phyloP scores from a whole-genome alignment of 345 rosid genomes.

The sweet orange (Citrus sinensis) region DNA sequence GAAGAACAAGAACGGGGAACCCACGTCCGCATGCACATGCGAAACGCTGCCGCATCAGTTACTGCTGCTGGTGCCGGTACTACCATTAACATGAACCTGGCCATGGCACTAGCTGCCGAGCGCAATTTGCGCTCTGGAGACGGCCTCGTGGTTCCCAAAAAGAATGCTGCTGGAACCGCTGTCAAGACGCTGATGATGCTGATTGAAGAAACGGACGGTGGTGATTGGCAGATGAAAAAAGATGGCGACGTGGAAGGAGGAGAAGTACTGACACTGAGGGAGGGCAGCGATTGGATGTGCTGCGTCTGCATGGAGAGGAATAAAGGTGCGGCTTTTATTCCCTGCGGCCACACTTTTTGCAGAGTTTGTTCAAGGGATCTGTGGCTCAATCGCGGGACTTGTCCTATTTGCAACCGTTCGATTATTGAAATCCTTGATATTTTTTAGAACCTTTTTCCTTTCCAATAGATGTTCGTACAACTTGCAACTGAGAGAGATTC shows the following conservation, averaged over 20 bases:
- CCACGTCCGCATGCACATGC: not conserved
- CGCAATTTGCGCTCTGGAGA: conserved; percentile 39
- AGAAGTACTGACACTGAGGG: not conserved
- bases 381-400: conserved; percentile 57
- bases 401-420: conserved; percentile 78
- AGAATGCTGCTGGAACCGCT: not conserved
- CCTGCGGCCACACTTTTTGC: conserved; percentile 87
- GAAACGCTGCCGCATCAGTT: not conserved
- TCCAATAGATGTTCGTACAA: not conserved
- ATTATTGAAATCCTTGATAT: conserved; percentile 72
- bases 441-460: conserved; percentile 24
- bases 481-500: no score
- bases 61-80: not conserved
- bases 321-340: conserved; percentile 91
- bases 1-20: not conserved
- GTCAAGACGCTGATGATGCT: conserved; percentile 70
- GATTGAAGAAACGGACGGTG: conserved; percentile 73
- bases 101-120: conserved; percentile 80
- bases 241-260: not conserved
- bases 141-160: conserved; percentile 15
- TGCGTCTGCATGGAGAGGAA: conserved; percentile 94
- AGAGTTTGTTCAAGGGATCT: conserved; percentile 72
- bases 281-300: conserved; percentile 52
- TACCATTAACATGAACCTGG: conserved; percentile 52
- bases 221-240: conserved; percentile 29